A percentile compares a stretch with the other conserved stretches of the same genome.
Evolutionary conservation across 805 yeast genomes (phyloP).

Genomic region (Cyberlindnera xishuangbannaensis): DNA sequence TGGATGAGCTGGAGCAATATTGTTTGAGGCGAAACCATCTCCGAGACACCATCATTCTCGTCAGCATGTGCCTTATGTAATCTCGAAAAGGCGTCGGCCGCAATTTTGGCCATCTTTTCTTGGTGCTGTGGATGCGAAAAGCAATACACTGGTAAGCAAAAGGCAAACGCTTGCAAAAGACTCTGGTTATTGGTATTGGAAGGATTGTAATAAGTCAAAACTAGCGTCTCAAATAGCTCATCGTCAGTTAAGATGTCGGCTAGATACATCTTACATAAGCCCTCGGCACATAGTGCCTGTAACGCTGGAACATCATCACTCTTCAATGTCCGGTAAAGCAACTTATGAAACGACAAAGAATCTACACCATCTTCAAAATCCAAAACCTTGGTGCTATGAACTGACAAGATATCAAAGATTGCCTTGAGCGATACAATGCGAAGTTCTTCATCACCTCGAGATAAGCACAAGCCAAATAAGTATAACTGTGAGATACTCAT

Average conservation of each 20-base stretch:
- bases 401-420: slow-evolving; percentile 71
- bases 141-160: slow-evolving; percentile 84
- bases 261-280: slow-evolving; percentile 73
- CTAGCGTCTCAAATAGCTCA: slow-evolving; percentile 63
- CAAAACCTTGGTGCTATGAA: slow-evolving; percentile 66
- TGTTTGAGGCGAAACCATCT: slow-evolving; percentile 35
- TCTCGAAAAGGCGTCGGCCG: slow-evolving; percentile 61
- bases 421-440: slow-evolving; percentile 60
- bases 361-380: slow-evolving; percentile 60
- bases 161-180: slow-evolving; percentile 73
- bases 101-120: slow-evolving; percentile 52
- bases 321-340: slow-evolving; percentile 62
- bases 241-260: slow-evolving; percentile 70
- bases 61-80: slow-evolving; percentile 42
- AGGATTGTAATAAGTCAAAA: slow-evolving; percentile 74
- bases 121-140: slow-evolving; percentile 73
- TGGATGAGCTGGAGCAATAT: slow-evolving; percentile 67
- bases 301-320: slow-evolving; percentile 52
- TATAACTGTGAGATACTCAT: slow-evolving; percentile 61
- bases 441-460: slow-evolving; percentile 59
- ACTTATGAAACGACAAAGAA: slow-evolving; percentile 57
- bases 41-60: slow-evolving; percentile 5
- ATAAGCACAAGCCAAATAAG: slow-evolving; percentile 62
- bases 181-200: slow-evolving; percentile 54
- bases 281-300: slow-evolving; percentile 81